Base-by-base conservation (phyloP, 2,329 filamentous ascomycete genomes). In the Fusarium sacchari region DNA sequence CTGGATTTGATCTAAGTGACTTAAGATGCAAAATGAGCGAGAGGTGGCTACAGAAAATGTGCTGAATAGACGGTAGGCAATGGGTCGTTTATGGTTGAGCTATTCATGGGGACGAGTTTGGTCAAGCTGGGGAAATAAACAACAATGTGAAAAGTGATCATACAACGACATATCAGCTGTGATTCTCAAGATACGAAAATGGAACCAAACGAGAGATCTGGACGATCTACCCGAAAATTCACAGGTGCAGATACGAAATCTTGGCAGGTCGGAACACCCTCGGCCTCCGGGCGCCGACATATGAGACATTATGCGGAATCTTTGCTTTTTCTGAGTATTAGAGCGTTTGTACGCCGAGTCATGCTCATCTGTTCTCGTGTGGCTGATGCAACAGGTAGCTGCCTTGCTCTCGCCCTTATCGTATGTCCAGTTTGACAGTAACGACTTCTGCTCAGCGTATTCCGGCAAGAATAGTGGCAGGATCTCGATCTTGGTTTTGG, bases 151-250 rank as follows among this genome's bases (percentile, higher is more conserved):
- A 17, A 42, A 42, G 6, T 2, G 39, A n/a, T 22, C 9, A 6
- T 22, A 15, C 12, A 13, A 11, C 18, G 3, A 15, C 5, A 17
- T 2, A 9, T 8, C 12, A 18, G 12, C 13, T 53, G 18, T 7
- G 28, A 28, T 28, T 7, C 28, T 7, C 17, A 6, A 36, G 34
- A 4, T 11, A 26, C 34, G 24, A 28, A 8, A n/a, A 53, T 5
- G 0, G 39, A 17, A n/a, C n/a, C 1, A 13, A n/a, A 9, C 1
- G 10, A 32, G 7, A 32, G 1, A 17, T 4, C 2, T 7, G 6
- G 5, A 15, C 14, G 5, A 26, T 17, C 24, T 39, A 1, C 14
- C 6, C 20, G 10, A 40, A n/a, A 55, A n/a, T 22, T 3, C 20
- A 55, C n/a, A 14, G 7, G 26, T 55, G 15, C 26, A 20, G 2